Evolutionary conservation across 805 yeast genomes (phyloP).

Genomic region (Pichia sporocuriosa): DNA sequence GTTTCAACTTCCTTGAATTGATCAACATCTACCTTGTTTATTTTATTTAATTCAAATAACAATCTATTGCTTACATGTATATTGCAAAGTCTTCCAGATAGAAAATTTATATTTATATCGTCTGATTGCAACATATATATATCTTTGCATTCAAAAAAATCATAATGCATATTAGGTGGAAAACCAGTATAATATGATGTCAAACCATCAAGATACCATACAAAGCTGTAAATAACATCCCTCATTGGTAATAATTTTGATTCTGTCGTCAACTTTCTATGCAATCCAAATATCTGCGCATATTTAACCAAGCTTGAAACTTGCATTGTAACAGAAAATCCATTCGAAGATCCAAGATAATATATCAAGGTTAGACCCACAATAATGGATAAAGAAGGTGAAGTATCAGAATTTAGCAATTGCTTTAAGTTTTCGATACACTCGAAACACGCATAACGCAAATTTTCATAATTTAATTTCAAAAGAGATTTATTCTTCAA

Average conservation of each 20-base stretch:
- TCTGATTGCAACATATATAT: constrained; percentile 11
- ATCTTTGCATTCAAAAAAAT: constrained; percentile 16
- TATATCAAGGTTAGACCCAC: constrained; percentile 15
- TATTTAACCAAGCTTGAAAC: constrained; percentile 13
- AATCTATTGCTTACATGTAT: constrained; percentile 15
- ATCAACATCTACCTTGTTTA: constrained; percentile 7
- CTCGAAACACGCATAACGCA: constrained; percentile 15
- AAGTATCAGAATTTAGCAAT: constrained; percentile 13
- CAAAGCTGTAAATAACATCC: constrained; percentile 18
- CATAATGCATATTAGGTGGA: constrained; percentile 16
- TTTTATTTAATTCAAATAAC: constrained; percentile 17
- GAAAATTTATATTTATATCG: constrained; percentile 13
- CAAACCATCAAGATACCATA: constrained; percentile 19
- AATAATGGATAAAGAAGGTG: constrained; percentile 20
- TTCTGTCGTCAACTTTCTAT: constrained; percentile 13
- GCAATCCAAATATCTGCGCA: constrained; percentile 19
- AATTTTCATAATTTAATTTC: constrained; percentile 5
- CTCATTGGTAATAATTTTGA: constrained; percentile 13
- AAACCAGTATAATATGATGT: constrained; percentile 20
- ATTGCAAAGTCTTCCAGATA: constrained; percentile 16
- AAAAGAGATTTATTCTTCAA: neutral
- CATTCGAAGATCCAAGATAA: constrained; percentile 20
- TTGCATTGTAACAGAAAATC: constrained; percentile 14
- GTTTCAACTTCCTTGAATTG: constrained; percentile 9
- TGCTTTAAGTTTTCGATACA: constrained; percentile 18